phyloP scores from a whole-genome alignment of 169 alveolate genomes.

The Eimeria maxima region DNA sequence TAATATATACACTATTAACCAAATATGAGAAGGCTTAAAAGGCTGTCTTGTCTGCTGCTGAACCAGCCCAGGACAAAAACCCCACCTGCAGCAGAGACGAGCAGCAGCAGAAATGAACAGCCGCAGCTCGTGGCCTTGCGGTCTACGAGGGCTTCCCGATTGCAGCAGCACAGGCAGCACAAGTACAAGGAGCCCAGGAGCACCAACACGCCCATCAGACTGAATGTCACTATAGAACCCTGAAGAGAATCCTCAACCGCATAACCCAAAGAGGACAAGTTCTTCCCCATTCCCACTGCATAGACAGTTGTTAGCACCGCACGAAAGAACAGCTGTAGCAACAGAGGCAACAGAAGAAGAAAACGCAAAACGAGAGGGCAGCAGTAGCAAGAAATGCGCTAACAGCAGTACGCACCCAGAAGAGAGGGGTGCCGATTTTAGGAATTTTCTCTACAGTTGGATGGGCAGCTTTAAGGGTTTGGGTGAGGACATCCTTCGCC shows the following conservation, averaged over 20 bases:
- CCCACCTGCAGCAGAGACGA: constrained; percentile 31
- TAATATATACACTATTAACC: too few relatives aligned
- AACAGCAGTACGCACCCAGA: constrained; percentile 38
- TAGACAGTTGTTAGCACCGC: not conserved
- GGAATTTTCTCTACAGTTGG: constrained; percentile 15
- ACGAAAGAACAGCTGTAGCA: not conserved
- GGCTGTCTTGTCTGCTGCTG: too few relatives aligned
- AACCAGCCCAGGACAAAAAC: too few relatives aligned
- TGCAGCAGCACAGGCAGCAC: constrained; percentile 69
- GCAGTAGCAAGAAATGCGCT: not conserved
- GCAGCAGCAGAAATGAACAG: constrained; percentile 48
- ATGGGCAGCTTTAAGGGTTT: constrained; percentile 5
- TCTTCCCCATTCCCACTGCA: not conserved
- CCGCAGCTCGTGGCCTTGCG: constrained; percentile 60
- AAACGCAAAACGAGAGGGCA: not conserved
- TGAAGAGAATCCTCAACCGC: constrained; percentile 41
- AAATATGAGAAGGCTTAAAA: too few relatives aligned
- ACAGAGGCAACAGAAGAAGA: not conserved
- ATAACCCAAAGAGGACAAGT: not conserved
- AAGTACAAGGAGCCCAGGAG: constrained; percentile 55
- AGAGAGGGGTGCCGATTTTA: constrained; percentile 21
- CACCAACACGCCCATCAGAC: constrained; percentile 44
- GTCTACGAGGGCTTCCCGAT: constrained; percentile 37
- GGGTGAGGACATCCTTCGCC: not conserved
- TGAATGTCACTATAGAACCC: constrained; percentile 6